These are phyloP conservation scores for Cryptococcus jaspeensis DNA, from an alignment of 1,284 basidiomycete species.

Conservation along the genomic window DNA sequence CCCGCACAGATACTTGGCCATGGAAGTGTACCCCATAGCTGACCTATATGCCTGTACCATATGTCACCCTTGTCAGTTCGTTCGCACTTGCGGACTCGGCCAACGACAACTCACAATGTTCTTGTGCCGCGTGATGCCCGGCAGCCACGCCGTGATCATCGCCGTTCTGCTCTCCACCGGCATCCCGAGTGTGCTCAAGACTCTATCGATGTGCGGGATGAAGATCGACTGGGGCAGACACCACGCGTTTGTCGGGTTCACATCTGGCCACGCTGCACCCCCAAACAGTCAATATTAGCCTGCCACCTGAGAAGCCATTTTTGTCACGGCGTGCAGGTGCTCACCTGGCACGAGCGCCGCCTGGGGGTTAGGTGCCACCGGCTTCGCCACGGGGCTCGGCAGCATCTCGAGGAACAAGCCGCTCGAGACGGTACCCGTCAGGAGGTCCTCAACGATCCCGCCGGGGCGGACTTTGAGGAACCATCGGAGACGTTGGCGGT, in stretches of 20 bases:
- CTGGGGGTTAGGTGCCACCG: conserved; percentile 21
- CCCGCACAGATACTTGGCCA: no score
- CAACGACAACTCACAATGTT: conserved; percentile 36
- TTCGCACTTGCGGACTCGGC: no score
- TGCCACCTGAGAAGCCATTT: not conserved
- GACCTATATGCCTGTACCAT: no score
- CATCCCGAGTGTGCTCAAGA: conserved; percentile 36
- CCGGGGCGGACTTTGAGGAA: conserved; percentile 39
- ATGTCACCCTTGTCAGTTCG: no score
- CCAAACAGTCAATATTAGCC: not conserved
- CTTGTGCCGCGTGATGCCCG: conserved; percentile 37
- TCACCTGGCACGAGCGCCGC: conserved; percentile 41
- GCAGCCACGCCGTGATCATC: conserved; percentile 47
- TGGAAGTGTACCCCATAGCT: no score
- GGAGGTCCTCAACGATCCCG: conserved; percentile 42
- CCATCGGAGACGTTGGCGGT: conserved; percentile 38
- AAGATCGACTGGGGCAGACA: conserved; percentile 41
- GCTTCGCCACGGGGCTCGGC: conserved; percentile 28
- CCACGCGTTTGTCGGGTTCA: conserved; percentile 37
- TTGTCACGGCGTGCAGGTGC: not conserved
- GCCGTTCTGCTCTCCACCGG: conserved; percentile 40
- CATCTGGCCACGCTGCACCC: conserved; percentile 40
- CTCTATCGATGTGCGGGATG: conserved; percentile 45
- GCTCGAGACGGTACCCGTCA: conserved; percentile 37
- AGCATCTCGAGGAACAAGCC: conserved; percentile 43